Conservation (phyloP, 306 rosid species). For the Vicia villosa region DNA sequence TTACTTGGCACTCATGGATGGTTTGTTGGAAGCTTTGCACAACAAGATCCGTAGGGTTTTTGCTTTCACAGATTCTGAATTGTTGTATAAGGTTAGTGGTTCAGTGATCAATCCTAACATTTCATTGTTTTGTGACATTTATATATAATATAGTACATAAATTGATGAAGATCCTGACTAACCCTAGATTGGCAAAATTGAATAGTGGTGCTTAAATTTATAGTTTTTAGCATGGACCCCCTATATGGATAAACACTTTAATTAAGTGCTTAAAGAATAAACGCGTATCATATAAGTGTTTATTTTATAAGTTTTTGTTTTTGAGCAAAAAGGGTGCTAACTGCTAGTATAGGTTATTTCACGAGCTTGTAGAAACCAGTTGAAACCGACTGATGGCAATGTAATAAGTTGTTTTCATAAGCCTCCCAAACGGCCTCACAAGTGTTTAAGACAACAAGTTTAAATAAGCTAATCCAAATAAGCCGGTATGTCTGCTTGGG, state of each 20-base stretch:
- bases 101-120: conserved; percentile 3
- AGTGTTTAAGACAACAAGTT: neutral
- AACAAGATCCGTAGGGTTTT: conserved; percentile 56
- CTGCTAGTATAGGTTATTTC: neutral
- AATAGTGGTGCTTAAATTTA: neutral
- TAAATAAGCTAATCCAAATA: neutral
- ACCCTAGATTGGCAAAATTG: conserved; percentile 24
- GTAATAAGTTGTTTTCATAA: neutral
- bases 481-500: neutral
- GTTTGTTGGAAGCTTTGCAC: conserved; percentile 66
- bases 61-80: conserved; percentile 84
- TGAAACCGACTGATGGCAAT: neutral
- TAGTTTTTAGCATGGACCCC: neutral
- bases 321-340: no score
- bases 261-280: neutral
- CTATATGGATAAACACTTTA: neutral
- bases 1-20: conserved; percentile 88
- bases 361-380: neutral
- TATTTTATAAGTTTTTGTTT: no score
- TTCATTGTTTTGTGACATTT: conserved; percentile 10
- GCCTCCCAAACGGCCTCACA: neutral
- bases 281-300: no score
- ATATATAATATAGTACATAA: neutral
- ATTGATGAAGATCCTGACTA: conserved; percentile 17
- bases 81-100: conserved; percentile 68